Base-by-base conservation (phyloP, 306 rosid genomes). In the Dalbergia oliveri region DNA sequence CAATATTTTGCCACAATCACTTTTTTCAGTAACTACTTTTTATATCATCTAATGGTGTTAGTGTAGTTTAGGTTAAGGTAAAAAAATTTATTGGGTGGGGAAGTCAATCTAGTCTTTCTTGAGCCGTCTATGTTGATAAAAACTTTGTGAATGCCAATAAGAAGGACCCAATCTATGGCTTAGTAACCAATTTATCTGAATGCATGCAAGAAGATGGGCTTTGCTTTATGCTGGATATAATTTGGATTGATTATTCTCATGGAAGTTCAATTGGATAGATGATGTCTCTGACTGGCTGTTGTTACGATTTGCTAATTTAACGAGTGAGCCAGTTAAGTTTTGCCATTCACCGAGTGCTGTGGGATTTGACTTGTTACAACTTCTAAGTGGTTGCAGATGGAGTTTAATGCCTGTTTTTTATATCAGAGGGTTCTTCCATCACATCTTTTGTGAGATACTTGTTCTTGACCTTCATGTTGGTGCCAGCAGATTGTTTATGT, bases 201-300 rank as follows among this genome's bases (percentile, higher is more conserved):
- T 33, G 58, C 19, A 9, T 73, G 68, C 67, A 61, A 49, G 63
- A 63, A 34, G 43, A 12, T 12, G 12, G 13, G 23, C 19, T 11
- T 63, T 11, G 50, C 72, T 34, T 63, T 64, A 14, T 39, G 49
- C 11, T 16, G 9, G 14, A 26, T 50, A 63, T 12, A 8, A 35
- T 65, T 39, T 43, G 53, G 53, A 43, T 66, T 6, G 15, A 63
- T 63, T 21, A 63, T 62, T 33, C 15, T 62, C 19, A 7, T 11
- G 6, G 10, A 33, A 66, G 21, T 39, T 39, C 50, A 2, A 51
- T 50, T 54, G 51, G 3, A 35, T 50, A 10, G 4, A 72, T 50
- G 62, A 70, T 72, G 66, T 56, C 37, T 57, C 35, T 72, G 66
- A 11, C 39, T 18, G 19, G 77, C 54, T 57, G 10, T 2, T 26